Evolutionary conservation across 345 rosid species (phyloP).

Genomic region (Heritiera fomes): DNA sequence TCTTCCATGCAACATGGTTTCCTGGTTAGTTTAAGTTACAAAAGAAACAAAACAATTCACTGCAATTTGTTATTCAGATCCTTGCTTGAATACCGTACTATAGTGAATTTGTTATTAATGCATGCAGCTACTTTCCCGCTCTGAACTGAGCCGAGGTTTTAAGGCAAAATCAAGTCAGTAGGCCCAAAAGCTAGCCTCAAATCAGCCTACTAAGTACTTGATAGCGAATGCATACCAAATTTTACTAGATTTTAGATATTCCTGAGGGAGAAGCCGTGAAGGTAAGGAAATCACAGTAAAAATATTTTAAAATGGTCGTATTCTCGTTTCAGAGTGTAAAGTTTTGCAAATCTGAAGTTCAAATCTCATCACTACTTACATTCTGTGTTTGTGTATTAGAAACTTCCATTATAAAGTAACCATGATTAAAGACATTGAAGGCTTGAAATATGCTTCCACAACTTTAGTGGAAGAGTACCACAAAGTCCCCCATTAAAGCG

Average conservation of each 20-base stretch:
- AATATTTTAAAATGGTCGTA: too few relatives aligned
- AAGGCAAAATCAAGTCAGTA: background rate
- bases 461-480: background rate
- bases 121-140: background rate
- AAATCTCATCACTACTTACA: too few relatives aligned
- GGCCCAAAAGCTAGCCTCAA: background rate
- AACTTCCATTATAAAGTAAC: too few relatives aligned
- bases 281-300: background rate
- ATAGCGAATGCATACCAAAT: conserved; percentile 6
- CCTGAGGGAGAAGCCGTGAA: background rate
- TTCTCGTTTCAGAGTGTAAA: too few relatives aligned
- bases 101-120: background rate
- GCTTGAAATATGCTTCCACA: background rate
- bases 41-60: background rate
- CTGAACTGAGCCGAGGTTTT: background rate
- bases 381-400: too few relatives aligned
- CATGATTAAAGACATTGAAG: background rate
- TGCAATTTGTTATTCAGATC: conserved; percentile 1
- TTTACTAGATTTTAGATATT: background rate
- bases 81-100: background rate
- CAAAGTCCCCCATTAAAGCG: background rate
- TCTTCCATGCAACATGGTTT: background rate
- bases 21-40: background rate
- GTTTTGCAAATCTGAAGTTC: too few relatives aligned
- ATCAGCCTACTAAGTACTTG: background rate